These are phyloP conservation scores for Domatiomyces catenatus DNA, from an alignment of 2,329 filamentous ascomycete genomes.

Conservation along the genomic window DNA sequence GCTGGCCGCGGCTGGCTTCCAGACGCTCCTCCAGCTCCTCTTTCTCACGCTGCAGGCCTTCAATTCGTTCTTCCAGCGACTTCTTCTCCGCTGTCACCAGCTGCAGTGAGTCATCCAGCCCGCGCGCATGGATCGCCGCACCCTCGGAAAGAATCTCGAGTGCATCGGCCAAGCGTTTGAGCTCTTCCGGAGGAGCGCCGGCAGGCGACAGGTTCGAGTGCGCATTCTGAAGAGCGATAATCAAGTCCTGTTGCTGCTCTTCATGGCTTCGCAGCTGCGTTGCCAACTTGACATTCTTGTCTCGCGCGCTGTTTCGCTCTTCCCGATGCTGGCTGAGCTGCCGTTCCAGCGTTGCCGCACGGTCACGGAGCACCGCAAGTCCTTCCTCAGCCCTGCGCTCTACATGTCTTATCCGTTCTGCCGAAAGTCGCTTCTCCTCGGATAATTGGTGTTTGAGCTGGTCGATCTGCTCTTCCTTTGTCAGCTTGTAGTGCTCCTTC, in stretches of 20 bases:
- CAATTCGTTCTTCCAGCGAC: conserved; percentile 39
- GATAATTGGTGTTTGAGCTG: conserved; percentile 55
- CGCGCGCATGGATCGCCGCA: conserved; percentile 43
- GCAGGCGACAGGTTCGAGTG: conserved; percentile 43
- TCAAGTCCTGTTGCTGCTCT: conserved; percentile 37
- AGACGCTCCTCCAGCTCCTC: conserved; percentile 28
- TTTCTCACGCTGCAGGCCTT: conserved; percentile 44
- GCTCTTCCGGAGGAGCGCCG: conserved; percentile 39
- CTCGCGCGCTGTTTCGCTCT: conserved; percentile 25
- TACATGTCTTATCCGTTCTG: conserved; percentile 42
- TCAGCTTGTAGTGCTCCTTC: conserved; percentile 63
- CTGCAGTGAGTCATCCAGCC: conserved; percentile 43
- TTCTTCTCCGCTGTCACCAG: conserved; percentile 51
- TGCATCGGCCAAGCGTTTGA: conserved; percentile 43
- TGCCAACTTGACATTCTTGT: conserved; percentile 32
- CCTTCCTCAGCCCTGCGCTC: conserved; percentile 38
- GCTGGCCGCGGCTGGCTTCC: conserved; percentile 20
- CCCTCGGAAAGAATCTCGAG: conserved; percentile 45
- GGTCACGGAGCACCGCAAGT: conserved; percentile 43
- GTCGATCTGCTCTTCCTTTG: conserved; percentile 52
- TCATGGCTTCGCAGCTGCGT: conserved; percentile 38
- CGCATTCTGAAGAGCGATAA: conserved; percentile 42
- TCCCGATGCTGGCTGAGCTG: conserved; percentile 43
- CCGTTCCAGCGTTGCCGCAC: conserved; percentile 42
- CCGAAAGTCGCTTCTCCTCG: conserved; percentile 27